Conservation (phyloP, 2,329 filamentous ascomycete species). For the Aspergillus fumigatiaffinis region DNA sequence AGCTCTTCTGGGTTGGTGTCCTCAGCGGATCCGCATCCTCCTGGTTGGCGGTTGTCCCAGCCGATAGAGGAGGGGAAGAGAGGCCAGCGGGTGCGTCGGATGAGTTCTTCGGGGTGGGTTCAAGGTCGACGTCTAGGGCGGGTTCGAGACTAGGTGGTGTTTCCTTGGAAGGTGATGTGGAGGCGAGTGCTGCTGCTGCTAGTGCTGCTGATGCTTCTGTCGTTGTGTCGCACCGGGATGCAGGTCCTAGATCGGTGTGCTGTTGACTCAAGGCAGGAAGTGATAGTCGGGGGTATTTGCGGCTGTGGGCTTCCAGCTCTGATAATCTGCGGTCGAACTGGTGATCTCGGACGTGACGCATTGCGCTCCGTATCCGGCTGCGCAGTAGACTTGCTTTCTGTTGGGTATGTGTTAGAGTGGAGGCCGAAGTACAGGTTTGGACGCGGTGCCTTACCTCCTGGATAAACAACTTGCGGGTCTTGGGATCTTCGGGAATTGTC, state of each 20-base stretch:
- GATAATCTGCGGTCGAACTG: constrained; percentile 39
- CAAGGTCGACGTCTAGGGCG: constrained; percentile 13
- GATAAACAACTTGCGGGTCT: constrained; percentile 37
- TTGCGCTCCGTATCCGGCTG: constrained; percentile 37
- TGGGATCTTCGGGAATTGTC: constrained; percentile 31
- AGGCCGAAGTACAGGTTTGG: no score
- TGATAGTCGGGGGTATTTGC: constrained; percentile 30
- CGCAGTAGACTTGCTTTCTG: constrained; percentile 41
- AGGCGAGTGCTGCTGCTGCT: neutral
- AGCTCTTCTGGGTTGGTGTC: constrained; percentile 18
- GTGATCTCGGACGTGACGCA: constrained; percentile 36
- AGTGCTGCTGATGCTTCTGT: neutral
- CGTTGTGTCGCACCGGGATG: neutral
- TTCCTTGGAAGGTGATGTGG: neutral
- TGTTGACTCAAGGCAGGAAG: constrained; percentile 10
- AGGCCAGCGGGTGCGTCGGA: constrained; percentile 8
- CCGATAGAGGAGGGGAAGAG: constrained; percentile 17
- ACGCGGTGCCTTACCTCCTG: constrained; percentile 30
- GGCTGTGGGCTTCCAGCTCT: constrained; percentile 39
- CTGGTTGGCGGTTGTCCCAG: constrained; percentile 5
- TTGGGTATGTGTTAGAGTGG: constrained; percentile 12
- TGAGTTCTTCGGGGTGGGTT: constrained; percentile 1
- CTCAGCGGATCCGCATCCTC: constrained; percentile 15
- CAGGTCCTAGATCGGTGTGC: neutral
- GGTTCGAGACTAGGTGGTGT: constrained; percentile 12